A percentile compares a stretch with the other conserved stretches of the same genome.
phyloP scores from a whole-genome alignment of 73 alveolate genomes.

The Paramecium tetraurelia region DNA sequence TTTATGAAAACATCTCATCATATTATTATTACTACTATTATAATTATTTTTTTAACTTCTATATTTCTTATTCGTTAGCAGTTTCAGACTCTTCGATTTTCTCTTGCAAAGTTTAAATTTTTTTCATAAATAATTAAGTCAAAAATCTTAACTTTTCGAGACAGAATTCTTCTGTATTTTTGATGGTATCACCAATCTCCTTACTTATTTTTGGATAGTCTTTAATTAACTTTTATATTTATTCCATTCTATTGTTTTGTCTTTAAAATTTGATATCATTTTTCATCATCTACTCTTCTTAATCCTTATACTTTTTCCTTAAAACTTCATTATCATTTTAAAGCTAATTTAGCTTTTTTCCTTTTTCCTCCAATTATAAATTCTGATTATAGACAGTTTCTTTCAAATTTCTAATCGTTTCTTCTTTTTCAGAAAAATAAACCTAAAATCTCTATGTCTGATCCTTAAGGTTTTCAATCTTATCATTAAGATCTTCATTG shows the following conservation, averaged over 20 bases:
- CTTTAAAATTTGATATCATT: background rate
- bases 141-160: background rate
- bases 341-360: background rate
- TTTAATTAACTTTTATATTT: background rate
- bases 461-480: background rate
- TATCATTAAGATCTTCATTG: background rate
- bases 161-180: background rate
- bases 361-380: background rate
- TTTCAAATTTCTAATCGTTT: background rate
- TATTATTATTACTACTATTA: background rate
- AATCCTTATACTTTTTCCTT: background rate
- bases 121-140: background rate
- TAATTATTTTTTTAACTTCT: background rate
- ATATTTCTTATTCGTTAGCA: background rate
- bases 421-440: background rate
- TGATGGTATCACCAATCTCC: background rate
- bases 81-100: background rate
- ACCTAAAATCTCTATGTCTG: background rate
- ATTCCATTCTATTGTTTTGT: background rate
- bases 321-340: background rate
- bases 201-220: background rate
- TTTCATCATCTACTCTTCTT: background rate
- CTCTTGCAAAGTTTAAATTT: background rate
- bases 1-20: constrained; percentile 7
- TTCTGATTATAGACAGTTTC: background rate